A percentile compares a stretch with the other conserved stretches of the same genome.
Evolutionary conservation across 176 grass and related monocot species (phyloP).

Genomic region (Phoenix dactylifera): DNA sequence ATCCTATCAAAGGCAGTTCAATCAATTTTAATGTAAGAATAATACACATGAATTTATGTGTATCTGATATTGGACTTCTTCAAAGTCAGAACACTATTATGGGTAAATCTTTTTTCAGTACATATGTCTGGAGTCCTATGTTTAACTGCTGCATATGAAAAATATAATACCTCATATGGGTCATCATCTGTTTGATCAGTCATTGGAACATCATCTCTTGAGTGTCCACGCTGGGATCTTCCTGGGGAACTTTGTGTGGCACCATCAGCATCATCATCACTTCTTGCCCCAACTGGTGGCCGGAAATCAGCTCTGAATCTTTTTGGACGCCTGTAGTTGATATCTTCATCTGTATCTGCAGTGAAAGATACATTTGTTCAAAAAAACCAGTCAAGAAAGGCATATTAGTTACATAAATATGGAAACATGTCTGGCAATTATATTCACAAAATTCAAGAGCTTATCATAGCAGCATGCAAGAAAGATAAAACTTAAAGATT

Average conservation of each 20-base stretch:
- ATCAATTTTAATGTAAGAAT: background rate
- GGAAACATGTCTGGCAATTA: too few species aligned
- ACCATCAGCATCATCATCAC: conserved; percentile 75
- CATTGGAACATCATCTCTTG: conserved; percentile 71
- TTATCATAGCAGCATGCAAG: too few species aligned
- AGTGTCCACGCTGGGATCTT: conserved; percentile 66
- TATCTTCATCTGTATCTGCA: conserved; percentile 82
- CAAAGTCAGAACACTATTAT: too few species aligned
- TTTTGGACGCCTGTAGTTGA: conserved; percentile 72
- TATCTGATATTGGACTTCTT: too few species aligned
- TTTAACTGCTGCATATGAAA: background rate
- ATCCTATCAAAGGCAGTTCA: conserved; percentile 44
- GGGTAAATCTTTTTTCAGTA: too few species aligned
- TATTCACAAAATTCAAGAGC: too few species aligned
- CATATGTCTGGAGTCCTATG: too few species aligned
- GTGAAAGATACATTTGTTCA: background rate
- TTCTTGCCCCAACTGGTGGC: conserved; percentile 56
- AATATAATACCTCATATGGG: conserved; percentile 60
- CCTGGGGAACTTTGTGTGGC: conserved; percentile 81
- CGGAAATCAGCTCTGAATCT: conserved; percentile 72
- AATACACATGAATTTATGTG: too few species aligned
- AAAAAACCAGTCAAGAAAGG: too few species aligned
- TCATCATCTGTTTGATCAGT: conserved; percentile 92
- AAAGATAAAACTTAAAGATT: too few species aligned
- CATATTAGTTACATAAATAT: too few species aligned